These are phyloP conservation scores for Grifola frondosa DNA, from an alignment of 1,284 basidiomycete genomes.

Conservation along the genomic window DNA sequence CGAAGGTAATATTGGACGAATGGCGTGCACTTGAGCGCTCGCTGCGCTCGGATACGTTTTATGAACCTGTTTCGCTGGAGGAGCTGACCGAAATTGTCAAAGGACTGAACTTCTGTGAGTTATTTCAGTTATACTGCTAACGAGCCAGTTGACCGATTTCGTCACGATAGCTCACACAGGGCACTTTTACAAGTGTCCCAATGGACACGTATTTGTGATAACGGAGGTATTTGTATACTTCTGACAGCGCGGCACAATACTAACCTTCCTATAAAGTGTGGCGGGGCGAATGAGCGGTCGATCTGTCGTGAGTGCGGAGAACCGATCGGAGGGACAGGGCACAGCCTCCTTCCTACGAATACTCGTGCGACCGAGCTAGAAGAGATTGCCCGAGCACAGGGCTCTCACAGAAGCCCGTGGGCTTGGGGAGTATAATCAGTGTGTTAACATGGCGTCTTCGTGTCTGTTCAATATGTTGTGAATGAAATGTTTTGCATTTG, in stretches of 20 bases:
- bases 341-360: constrained; percentile 43
- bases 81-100: constrained; percentile 48
- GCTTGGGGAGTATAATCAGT: constrained; percentile 5
- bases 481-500: too few species aligned
- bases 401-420: constrained; percentile 16
- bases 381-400: constrained; percentile 30
- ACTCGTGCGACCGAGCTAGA: constrained; percentile 45
- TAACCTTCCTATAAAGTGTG: constrained; percentile 43
- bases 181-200: constrained; percentile 37
- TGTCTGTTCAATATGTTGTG: too few species aligned
- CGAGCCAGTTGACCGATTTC: too few species aligned
- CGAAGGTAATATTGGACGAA: constrained; percentile 35
- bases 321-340: constrained; percentile 47
- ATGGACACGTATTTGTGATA: constrained; percentile 28
- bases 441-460: too few species aligned
- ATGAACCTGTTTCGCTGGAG: constrained; percentile 45
- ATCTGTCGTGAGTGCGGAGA: constrained; percentile 55
- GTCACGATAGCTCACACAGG: constrained; percentile 40
- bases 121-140: too few species aligned
- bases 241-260: neutral
- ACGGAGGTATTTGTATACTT: constrained; percentile 19
- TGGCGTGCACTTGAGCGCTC: constrained; percentile 35
- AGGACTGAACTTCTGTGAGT: constrained; percentile 45
- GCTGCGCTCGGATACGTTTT: constrained; percentile 36
- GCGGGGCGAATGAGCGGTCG: constrained; percentile 46